Base-by-base conservation (phyloP, 2,329 filamentous ascomycete genomes). In the Sporothrix variecibatus region DNA sequence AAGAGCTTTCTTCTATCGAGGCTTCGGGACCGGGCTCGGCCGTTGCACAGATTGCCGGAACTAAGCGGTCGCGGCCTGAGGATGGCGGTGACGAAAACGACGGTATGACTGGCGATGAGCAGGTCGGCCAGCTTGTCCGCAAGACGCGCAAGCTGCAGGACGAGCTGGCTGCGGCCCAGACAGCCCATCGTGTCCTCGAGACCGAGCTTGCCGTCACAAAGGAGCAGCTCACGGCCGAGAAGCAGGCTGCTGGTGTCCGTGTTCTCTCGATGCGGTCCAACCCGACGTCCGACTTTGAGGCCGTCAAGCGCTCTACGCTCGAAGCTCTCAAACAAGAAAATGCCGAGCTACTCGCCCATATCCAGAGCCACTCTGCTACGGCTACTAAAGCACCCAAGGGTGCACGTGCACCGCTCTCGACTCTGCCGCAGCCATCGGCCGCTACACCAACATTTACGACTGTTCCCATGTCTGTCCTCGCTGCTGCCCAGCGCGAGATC, bases 221-320 rank as follows among this genome's bases (percentile, higher is more conserved):
- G 74, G 89, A 92, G 43, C 94, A 97, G 80, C 89, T 98, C 31
- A 87, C 88, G 65, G 85, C 86, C 1, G 88, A 88, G 6, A 87
- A 88, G 75, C 87, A 91, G 69, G 89, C 91, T 23, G 92, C 90
- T 40, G 91, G 93, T 76, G 97, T 92, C 3, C 93, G 96, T 49
- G 87, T 98, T 67, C 88, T 99, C 34, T 92, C 96, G 72, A 86
- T 98, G 17, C 92, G 94, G 74, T 91, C 92, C n/a, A 99, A 99
- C 81, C 96, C 96, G 0, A 98, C 96, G 0, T 90, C 94, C 0
- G 90, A 96, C 79, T 90, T 90, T 75, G 94, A 97, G 83, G 92
- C 92, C 2, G 89, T 97, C 81, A 97, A 98, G 83, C 87, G 92
- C 71, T 87, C 90, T 11, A 97, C 94, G 0, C 88, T 99, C 17